Evolutionary conservation across 1,139 yeast genomes (phyloP).

Genomic region (Petasospora fabianii): DNA sequence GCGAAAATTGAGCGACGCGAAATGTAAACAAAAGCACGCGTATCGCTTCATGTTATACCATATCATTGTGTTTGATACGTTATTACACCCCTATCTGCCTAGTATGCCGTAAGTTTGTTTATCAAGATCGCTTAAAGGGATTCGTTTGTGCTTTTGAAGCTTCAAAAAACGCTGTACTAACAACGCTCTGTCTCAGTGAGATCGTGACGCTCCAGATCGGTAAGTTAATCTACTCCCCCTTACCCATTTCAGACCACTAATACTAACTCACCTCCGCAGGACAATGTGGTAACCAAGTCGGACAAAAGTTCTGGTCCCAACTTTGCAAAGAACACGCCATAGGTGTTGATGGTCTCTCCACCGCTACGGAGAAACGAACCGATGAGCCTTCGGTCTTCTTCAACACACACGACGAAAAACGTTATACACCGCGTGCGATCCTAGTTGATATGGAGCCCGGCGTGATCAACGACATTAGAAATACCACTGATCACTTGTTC

Average conservation of each 20-base stretch:
- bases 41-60: not conserved
- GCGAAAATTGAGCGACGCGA: slow-evolving; percentile 1
- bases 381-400: slow-evolving; percentile 86
- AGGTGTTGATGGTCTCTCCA: slow-evolving; percentile 59
- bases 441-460: slow-evolving; percentile 89
- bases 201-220: slow-evolving; percentile 12
- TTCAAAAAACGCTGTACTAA: not conserved
- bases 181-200: slow-evolving; percentile 3
- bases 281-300: slow-evolving; percentile 97
- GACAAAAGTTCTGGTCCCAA: slow-evolving; percentile 91
- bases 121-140: no score
- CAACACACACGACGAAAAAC: slow-evolving; percentile 67
- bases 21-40: slow-evolving; percentile 7
- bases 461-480: slow-evolving; percentile 65
- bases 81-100: no score
- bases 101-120: no score
- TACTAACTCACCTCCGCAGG: slow-evolving; percentile 49
- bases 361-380: slow-evolving; percentile 39
- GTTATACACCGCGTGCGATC: slow-evolving; percentile 85
- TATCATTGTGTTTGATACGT: not conserved
- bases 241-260: not conserved
- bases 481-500: slow-evolving; percentile 60
- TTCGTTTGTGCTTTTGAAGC: not conserved
- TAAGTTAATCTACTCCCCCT: not conserved
- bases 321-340: slow-evolving; percentile 87